A percentile compares a stretch with the other conserved stretches of the same genome.
These are phyloP conservation scores for Phytophthora foliorum DNA, from an alignment of 352 stramenopile genomes.

Conservation along the genomic window DNA sequence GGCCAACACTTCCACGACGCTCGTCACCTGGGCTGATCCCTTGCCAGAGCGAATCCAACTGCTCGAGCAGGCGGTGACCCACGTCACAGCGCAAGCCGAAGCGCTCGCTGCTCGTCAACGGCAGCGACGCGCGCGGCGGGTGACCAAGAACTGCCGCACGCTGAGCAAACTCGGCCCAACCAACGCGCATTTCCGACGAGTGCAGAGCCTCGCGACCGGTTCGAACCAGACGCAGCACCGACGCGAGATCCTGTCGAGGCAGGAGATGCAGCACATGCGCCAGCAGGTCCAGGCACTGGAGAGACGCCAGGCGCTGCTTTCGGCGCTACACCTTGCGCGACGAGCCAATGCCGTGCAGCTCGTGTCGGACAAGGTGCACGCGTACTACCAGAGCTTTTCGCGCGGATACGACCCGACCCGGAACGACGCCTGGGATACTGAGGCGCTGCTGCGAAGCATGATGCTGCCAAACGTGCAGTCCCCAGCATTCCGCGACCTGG, in stretches of 20 bases:
- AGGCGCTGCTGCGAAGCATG: constrained; percentile 56
- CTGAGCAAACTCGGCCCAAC: constrained; percentile 42
- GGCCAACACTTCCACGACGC: neutral
- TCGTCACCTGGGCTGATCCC: neutral
- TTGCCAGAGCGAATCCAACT: constrained; percentile 3
- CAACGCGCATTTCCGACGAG: constrained; percentile 47
- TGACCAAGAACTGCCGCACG: constrained; percentile 58
- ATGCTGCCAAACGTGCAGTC: constrained; percentile 63
- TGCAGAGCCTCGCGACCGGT: constrained; percentile 12
- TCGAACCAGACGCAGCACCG: constrained; percentile 32
- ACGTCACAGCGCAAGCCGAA: constrained; percentile 11
- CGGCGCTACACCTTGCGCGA: constrained; percentile 53
- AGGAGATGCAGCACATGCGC: constrained; percentile 44
- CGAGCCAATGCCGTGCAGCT: constrained; percentile 52
- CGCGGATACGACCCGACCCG: constrained; percentile 52
- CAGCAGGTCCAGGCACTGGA: constrained; percentile 59
- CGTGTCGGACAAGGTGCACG: constrained; percentile 47
- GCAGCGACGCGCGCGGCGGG: constrained; percentile 23
- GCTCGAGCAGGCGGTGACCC: constrained; percentile 17
- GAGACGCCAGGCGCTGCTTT: constrained; percentile 50
- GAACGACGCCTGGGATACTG: constrained; percentile 30
- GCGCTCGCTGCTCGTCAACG: constrained; percentile 1
- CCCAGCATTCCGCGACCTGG: constrained; percentile 55
- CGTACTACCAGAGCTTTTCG: constrained; percentile 64
- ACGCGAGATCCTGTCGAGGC: constrained; percentile 39